Evolutionary conservation across 352 stramenopile genomes (phyloP).

Genomic region (Phytophthora hybrid): DNA sequence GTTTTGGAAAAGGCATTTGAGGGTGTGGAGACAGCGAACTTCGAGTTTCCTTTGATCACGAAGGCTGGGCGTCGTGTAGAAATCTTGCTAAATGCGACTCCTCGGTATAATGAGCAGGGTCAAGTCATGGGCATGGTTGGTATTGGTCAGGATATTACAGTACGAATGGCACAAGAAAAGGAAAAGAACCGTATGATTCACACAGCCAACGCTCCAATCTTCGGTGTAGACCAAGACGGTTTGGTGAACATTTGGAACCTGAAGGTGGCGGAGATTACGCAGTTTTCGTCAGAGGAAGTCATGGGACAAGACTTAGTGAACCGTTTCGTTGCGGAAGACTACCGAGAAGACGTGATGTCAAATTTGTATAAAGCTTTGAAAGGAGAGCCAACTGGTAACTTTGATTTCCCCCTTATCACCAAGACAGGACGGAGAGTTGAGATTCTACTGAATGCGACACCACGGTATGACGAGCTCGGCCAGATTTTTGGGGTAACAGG

Average conservation of each 20-base stretch:
- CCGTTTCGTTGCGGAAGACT: constrained; percentile 24
- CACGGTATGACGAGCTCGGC: constrained; percentile 12
- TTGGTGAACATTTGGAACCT: constrained; percentile 29
- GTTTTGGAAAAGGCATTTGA: constrained; percentile 59
- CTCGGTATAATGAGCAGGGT: constrained; percentile 62
- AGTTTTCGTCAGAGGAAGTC: constrained; percentile 54
- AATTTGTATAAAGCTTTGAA: constrained; percentile 26
- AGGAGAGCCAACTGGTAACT: constrained; percentile 26
- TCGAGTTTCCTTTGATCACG: constrained; percentile 78
- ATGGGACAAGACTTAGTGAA: constrained; percentile 42
- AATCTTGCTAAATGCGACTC: constrained; percentile 80
- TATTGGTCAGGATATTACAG: constrained; percentile 79
- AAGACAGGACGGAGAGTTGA: constrained; percentile 22
- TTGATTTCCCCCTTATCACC: constrained; percentile 31
- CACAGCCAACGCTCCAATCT: constrained; percentile 84
- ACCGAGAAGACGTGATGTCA: constrained; percentile 16
- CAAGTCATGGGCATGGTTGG: constrained; percentile 74
- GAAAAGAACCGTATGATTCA: constrained; percentile 68
- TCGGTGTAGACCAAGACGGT: constrained; percentile 48
- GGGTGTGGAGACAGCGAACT: constrained; percentile 62
- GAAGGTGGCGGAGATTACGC: constrained; percentile 49
- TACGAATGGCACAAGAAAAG: constrained; percentile 59
- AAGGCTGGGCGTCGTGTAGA: constrained; percentile 61
- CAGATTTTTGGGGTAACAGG: constrained; percentile 4
- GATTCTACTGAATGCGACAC: constrained; percentile 21